Conservation (phyloP, 2,329 filamentous ascomycete genomes). For the Colletotrichum trifolii region DNA sequence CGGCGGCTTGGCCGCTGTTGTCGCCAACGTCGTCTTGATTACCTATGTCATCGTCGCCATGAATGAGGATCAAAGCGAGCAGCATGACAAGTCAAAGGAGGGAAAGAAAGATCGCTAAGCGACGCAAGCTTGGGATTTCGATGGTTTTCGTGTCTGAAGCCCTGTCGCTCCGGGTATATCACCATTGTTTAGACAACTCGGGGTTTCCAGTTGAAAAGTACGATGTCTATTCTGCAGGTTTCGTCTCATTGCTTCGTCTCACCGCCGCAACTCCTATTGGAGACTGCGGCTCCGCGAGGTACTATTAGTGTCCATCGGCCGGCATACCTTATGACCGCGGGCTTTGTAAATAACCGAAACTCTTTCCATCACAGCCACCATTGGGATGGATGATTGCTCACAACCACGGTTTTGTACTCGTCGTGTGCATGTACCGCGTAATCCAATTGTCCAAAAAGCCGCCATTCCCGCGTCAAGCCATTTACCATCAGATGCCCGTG, state of each 20-base stretch:
- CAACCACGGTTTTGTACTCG: slow-evolving; percentile 31
- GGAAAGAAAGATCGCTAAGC: slow-evolving; percentile 61
- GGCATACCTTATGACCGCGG: neutral
- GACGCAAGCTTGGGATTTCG: neutral
- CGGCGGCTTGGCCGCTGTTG: slow-evolving; percentile 84
- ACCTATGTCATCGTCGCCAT: slow-evolving; percentile 93
- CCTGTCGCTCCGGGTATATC: neutral
- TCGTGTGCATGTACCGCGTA: slow-evolving; percentile 37
- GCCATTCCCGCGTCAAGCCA: slow-evolving; percentile 1
- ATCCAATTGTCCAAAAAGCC: slow-evolving; percentile 31
- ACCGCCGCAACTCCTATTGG: neutral
- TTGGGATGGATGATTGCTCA: neutral
- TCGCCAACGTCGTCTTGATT: slow-evolving; percentile 91
- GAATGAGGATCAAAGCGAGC: slow-evolving; percentile 77
- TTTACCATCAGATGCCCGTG: neutral
- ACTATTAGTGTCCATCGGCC: slow-evolving; percentile 1
- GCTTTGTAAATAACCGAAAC: neutral
- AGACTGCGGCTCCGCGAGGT: neutral
- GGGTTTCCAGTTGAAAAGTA: neutral
- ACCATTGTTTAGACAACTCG: neutral
- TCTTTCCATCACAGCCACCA: neutral
- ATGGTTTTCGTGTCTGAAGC: neutral
- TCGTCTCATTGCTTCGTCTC: neutral
- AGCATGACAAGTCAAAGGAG: slow-evolving; percentile 52
- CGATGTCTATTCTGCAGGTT: neutral